A percentile compares a stretch with the other conserved stretches of the same genome.
Conservation (phyloP, 2,329 filamentous ascomycete genomes). For the Clonostachys byssicola region DNA sequence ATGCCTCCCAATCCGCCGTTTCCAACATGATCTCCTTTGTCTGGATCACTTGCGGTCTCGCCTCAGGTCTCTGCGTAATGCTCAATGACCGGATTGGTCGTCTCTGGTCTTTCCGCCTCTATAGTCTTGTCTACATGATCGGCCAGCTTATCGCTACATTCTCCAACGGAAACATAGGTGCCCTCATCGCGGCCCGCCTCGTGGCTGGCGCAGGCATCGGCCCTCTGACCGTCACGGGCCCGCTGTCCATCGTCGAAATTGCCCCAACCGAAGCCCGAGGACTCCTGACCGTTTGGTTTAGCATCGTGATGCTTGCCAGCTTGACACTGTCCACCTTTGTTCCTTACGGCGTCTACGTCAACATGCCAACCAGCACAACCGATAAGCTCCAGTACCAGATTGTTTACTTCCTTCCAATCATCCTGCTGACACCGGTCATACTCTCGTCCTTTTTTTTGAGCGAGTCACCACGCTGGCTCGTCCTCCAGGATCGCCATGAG, state of each 20-base stretch:
- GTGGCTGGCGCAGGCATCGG: slow-evolving; percentile 31
- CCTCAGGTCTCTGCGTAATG: slow-evolving; percentile 25
- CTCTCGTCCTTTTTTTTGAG: slow-evolving; percentile 15
- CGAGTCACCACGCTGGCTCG: slow-evolving; percentile 30
- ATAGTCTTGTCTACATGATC: slow-evolving; percentile 23
- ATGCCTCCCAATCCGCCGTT: slow-evolving; percentile 9
- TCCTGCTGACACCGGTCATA: slow-evolving; percentile 15
- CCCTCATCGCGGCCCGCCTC: slow-evolving; percentile 27
- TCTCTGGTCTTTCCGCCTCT: slow-evolving; percentile 30
- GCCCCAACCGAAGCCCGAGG: slow-evolving; percentile 31
- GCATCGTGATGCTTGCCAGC: slow-evolving; percentile 25
- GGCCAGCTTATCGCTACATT: slow-evolving; percentile 25
- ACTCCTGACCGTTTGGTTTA: slow-evolving; percentile 28
- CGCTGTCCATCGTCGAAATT: slow-evolving; percentile 31
- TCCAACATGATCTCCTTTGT: slow-evolving; percentile 29
- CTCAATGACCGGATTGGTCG: slow-evolving; percentile 30
- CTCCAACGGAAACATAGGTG: slow-evolving; percentile 13
- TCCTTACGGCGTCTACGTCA: slow-evolving; percentile 23
- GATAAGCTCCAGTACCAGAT: slow-evolving; percentile 19
- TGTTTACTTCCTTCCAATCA: slow-evolving; percentile 13
- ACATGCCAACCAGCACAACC: slow-evolving; percentile 14
- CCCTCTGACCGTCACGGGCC: slow-evolving; percentile 26
- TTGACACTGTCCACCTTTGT: slow-evolving; percentile 21
- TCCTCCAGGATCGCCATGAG: slow-evolving; percentile 18
- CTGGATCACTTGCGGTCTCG: slow-evolving; percentile 13